phyloP scores from a whole-genome alignment of 495 filamentous ascomycete species.

The Darksidea phi region DNA sequence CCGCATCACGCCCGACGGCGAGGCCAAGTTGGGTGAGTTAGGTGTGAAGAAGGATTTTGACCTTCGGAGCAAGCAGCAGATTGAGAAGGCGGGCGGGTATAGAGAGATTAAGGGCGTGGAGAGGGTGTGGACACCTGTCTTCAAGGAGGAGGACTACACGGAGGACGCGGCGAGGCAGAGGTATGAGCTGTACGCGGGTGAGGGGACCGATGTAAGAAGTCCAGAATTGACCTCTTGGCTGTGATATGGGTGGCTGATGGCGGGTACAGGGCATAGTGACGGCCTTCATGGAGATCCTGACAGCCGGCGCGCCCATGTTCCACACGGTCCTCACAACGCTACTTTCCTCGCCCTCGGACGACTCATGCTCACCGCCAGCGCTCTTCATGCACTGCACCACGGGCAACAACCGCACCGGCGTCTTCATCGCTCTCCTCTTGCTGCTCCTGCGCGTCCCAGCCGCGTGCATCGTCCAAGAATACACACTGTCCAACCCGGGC shows the following conservation, averaged over 20 bases:
- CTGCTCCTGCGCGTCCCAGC: conserved; percentile 16
- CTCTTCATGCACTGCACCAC: conserved; percentile 33
- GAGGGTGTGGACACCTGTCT: conserved; percentile 29
- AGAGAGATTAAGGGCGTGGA: conserved; percentile 25
- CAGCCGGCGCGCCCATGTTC: conserved; percentile 19
- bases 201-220: conserved; percentile 26
- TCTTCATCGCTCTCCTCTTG: conserved; percentile 26
- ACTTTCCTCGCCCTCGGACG: background rate
- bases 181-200: conserved; percentile 30
- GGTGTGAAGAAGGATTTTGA: conserved; percentile 31
- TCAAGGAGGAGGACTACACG: conserved; percentile 26
- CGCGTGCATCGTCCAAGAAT: conserved; percentile 15
- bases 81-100: conserved; percentile 24
- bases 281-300: conserved; percentile 32
- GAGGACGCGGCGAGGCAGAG: conserved; percentile 27
- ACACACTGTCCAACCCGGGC: conserved; percentile 24
- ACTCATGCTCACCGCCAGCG: background rate
- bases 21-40: conserved; percentile 11
- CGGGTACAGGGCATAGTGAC: conserved; percentile 26
- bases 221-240: too few relatives aligned
- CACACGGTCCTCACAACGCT: conserved; percentile 3
- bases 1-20: conserved; percentile 10
- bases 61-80: conserved; percentile 28
- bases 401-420: conserved; percentile 33
- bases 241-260: background rate